Conservation (phyloP, 345 rosid genomes). For the Mallotus nudiflorus region DNA sequence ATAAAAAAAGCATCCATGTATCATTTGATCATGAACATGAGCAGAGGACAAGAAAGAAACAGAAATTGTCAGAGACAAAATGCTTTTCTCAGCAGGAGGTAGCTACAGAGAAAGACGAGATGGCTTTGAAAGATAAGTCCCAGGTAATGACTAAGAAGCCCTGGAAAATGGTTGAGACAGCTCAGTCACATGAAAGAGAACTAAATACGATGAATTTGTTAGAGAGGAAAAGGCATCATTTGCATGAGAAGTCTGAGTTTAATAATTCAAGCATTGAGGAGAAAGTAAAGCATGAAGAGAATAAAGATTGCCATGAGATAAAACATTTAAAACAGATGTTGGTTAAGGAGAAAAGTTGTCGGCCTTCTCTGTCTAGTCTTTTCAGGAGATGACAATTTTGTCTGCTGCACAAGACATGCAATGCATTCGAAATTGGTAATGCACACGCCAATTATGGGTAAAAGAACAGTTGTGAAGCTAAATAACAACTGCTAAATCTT, state of each 20-base stretch:
- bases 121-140: neutral
- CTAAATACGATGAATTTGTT: neutral
- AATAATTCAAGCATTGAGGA: slow-evolving; percentile 3
- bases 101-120: neutral
- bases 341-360: slow-evolving; percentile 22
- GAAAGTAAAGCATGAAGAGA: slow-evolving; percentile 2
- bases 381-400: slow-evolving; percentile 33
- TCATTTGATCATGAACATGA: slow-evolving; percentile 17
- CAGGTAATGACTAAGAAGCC: neutral
- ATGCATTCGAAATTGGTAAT: neutral
- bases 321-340: too few relatives aligned
- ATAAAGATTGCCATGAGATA: slow-evolving; percentile 4
- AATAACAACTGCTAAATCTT: neutral
- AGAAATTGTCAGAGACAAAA: slow-evolving; percentile 13
- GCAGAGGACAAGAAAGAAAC: slow-evolving; percentile 28
- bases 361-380: slow-evolving; percentile 40
- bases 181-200: slow-evolving; percentile 8
- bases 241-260: slow-evolving; percentile 17
- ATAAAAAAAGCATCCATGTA: slow-evolving; percentile 10
- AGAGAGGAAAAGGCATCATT: slow-evolving; percentile 14
- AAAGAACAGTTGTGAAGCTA: slow-evolving; percentile 4
- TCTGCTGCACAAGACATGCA: neutral
- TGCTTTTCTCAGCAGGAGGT: slow-evolving; percentile 6
- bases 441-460: neutral
- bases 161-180: neutral